Percentiles rank a stretch among this genome's conserved stretches.
Conservation (phyloP, 768 basidiomycete species). For the Podaxis mareebaensis region DNA sequence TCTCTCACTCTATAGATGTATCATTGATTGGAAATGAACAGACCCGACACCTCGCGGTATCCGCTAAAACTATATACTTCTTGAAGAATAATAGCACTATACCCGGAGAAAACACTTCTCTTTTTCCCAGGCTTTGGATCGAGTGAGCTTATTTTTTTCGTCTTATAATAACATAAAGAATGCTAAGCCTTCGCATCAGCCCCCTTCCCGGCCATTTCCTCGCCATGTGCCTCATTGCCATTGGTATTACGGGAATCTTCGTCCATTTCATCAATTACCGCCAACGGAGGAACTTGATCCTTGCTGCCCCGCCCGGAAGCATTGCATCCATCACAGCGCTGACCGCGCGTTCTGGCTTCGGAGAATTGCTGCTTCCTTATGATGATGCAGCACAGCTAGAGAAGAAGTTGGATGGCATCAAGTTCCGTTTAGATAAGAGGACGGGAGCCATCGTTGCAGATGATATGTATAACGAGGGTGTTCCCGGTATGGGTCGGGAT, state of each 20-base stretch:
- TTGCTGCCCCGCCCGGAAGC: conserved; percentile 58
- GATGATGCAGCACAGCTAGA: conserved; percentile 48
- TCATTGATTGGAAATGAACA: conserved; percentile 13
- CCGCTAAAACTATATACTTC: conserved; percentile 64
- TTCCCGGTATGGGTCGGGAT: conserved; percentile 30
- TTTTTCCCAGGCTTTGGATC: conserved; percentile 52
- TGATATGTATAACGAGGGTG: conserved; percentile 34
- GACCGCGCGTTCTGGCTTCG: conserved; percentile 63
- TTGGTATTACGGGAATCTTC: conserved; percentile 47
- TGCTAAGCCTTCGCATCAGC: conserved; percentile 30
- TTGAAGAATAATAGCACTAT: conserved; percentile 38
- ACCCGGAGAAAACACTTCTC: conserved; percentile 38
- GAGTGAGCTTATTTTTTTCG: conserved; percentile 44
- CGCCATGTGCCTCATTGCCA: conserved; percentile 44
- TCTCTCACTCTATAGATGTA: neutral
- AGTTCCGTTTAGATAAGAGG: conserved; percentile 54
- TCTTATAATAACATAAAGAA: neutral
- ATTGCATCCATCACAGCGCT: conserved; percentile 58
- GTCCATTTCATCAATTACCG: conserved; percentile 49
- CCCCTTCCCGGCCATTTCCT: conserved; percentile 54
- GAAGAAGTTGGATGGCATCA: conserved; percentile 48
- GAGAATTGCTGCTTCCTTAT: conserved; percentile 59
- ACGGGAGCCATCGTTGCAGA: conserved; percentile 67
- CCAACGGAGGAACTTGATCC: conserved; percentile 47
- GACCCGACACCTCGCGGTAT: conserved; percentile 60